Evolutionary conservation across 371 early-diverging fungal species (phyloP), one percentile per base, ranked within the genome.

Genomic region (Syncephalastrum racemosum): DNA sequence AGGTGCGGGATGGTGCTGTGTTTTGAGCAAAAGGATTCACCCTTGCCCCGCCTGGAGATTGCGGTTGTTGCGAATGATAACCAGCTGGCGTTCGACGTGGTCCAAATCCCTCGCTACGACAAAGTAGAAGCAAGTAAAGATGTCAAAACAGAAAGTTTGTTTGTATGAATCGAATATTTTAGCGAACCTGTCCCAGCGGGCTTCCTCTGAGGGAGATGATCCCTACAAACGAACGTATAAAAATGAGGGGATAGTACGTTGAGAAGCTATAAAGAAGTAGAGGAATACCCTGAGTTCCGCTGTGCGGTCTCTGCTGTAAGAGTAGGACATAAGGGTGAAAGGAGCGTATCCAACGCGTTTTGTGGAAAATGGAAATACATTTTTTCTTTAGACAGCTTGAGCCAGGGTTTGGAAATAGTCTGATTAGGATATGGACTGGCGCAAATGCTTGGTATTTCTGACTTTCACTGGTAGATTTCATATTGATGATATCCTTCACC

Each of bases 21-120:
- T 31, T 31, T 31, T 31, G 36, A 41, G 53, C 15, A 31, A 31
- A 31, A 31, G 36, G 36, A 31, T 31, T 31, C 36, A 31, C 36
- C 10, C 36, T 31, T 10, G 6, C 8, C 36, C 10, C 36, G 12
- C 36, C 36, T 8, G 27, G 39, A 23, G 40, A 15, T 48, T 31
- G 40, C 12, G 12, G 7, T 8, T 10, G 39, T 14, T 46, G 19
- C 47, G 44, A 19, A 56, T 20, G 31, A 18, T 36, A 47, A 14
- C 48, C 56, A 7, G 56, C 22, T n/a, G 56, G 56, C 20, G 56
- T 46, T 19, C 56, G 56, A 39, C 49, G 53, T 31, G 66, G 58
- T 4, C 66, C 66, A 46, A 65, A 65, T 50, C 50, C 61, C 15
- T 65, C 61, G 48, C 63, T 57, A 40, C 41, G 23, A 51, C 14